Conservation (phyloP, 2,329 filamentous ascomycete genomes). For the Ilyonectria robusta region DNA sequence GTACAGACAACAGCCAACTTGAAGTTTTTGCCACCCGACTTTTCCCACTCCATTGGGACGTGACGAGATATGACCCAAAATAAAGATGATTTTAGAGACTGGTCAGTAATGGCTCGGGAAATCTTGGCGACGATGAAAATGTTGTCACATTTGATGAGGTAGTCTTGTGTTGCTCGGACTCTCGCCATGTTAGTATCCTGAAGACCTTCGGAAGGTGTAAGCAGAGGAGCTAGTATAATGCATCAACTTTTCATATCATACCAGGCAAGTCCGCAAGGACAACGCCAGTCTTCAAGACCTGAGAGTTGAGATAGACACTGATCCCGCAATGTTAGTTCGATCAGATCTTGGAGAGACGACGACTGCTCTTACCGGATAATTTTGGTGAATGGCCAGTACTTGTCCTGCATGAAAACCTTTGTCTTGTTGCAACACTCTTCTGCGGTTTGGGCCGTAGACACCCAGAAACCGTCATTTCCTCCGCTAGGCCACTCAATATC, state of each 20-base stretch:
- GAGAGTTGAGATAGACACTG: constrained; percentile 51
- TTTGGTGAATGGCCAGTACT: constrained; percentile 55
- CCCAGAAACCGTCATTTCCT: constrained; percentile 47
- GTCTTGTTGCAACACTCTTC: constrained; percentile 50
- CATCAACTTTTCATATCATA: constrained; percentile 22
- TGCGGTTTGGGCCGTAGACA: constrained; percentile 47
- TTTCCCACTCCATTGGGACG: constrained; percentile 48
- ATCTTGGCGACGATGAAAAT: constrained; percentile 54
- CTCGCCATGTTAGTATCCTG: constrained; percentile 55
- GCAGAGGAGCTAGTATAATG: not conserved
- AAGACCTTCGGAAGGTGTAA: constrained; percentile 33
- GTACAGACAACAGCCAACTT: constrained; percentile 54
- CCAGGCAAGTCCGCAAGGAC: constrained; percentile 55
- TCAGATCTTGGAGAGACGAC: too few relatives aligned
- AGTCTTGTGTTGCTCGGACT: constrained; percentile 52
- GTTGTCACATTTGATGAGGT: constrained; percentile 52
- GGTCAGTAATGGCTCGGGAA: constrained; percentile 50
- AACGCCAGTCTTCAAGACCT: constrained; percentile 51
- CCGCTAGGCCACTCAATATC: constrained; percentile 51
- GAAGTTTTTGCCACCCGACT: constrained; percentile 42
- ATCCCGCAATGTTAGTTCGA: not conserved
- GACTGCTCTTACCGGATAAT: constrained; percentile 49
- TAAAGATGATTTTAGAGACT: constrained; percentile 51
- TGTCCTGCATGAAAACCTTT: constrained; percentile 51
- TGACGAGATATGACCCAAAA: constrained; percentile 48